Base-by-base conservation (phyloP, 129 eudicot genomes). In the Erigeron canadensis region DNA sequence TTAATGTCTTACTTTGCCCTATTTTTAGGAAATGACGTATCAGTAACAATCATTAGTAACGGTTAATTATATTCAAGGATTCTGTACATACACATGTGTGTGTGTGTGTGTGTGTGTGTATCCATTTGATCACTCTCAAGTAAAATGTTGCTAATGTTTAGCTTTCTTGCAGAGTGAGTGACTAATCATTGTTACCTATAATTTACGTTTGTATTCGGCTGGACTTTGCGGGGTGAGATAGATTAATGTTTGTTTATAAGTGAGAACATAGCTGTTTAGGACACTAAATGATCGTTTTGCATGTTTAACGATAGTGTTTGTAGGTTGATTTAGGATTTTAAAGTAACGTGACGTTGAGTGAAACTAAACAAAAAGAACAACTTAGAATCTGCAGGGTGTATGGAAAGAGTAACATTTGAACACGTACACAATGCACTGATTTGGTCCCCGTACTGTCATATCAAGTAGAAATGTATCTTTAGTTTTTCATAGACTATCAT, bases 11-110 rank as follows among this genome's bases (percentile, higher is more conserved):
- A 28, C 34, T 28, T 28, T 28, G 34, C 34, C 34, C 34, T 28
- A 28, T 28, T 28, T 28, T 28, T 28, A 28, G 3, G 34, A 28
- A 28, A 28, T 28, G 34, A 28, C 1, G 3, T 28, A 2, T 28
- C 3, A 28, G 34, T 28, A 28, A 28, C 3, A 28, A 28, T 28
- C 3, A 28, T 2, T 28, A 28, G 34, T 28, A 28, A 28, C 34
- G 1, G 34, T 28, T 28, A 28, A 28, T 28, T 28, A 22, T 15
- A n/a, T 47, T 48, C 19, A 74, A 74, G 71, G 50, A 74, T 65
- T 40, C 10, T 40, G 55, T 40, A 63, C 19, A 40, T 16, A 75
- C 44, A 22, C 13, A 41, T 61, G n/a, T 43, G 41, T 12, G 55
- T 15, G 44, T 7, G 3, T 61, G n/a, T 43, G 41, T 12, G 55